Conservation (phyloP, 805 yeast species). For the Candida parachauliodes region DNA sequence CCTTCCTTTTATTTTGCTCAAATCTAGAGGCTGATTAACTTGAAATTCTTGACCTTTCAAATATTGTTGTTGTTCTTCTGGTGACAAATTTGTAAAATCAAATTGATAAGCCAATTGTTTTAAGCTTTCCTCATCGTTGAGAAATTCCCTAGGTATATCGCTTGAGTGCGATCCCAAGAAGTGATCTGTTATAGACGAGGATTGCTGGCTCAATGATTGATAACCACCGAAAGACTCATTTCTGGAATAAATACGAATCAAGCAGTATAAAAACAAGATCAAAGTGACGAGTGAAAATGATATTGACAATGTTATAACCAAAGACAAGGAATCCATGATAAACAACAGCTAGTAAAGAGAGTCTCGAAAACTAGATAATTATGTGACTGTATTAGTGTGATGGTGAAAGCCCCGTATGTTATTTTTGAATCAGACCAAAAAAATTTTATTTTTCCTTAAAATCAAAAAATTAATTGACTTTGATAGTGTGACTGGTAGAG, state of each 20-base stretch:
- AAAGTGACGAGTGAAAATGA: neutral
- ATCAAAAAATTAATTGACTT: too few species aligned
- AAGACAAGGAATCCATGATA: constrained; percentile 3
- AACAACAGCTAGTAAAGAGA: too few species aligned
- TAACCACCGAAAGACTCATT: constrained; percentile 4
- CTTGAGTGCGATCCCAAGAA: constrained; percentile 12
- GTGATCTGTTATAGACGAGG: constrained; percentile 7
- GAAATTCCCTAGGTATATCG: constrained; percentile 33
- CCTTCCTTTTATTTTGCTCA: constrained; percentile 29
- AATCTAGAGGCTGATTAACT: constrained; percentile 27
- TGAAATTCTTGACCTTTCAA: constrained; percentile 34
- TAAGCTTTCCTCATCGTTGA: constrained; percentile 39
- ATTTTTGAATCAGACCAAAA: too few species aligned
- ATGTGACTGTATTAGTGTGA: too few species aligned
- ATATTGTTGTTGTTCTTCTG: constrained; percentile 39
- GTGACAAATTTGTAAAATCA: constrained; percentile 33
- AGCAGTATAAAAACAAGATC: constrained; percentile 1
- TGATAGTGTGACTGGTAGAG: too few species aligned
- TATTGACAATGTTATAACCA: neutral
- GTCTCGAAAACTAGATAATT: too few species aligned
- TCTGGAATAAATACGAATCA: constrained; percentile 1
- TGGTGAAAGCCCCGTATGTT: too few species aligned
- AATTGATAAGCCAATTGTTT: constrained; percentile 32
- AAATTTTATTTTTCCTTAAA: too few species aligned
- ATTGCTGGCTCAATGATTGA: constrained; percentile 4